Evolutionary conservation across 2,329 filamentous ascomycete species (phyloP), one percentile per base, ranked within the genome.

Genomic region (Xylaria sp.): DNA sequence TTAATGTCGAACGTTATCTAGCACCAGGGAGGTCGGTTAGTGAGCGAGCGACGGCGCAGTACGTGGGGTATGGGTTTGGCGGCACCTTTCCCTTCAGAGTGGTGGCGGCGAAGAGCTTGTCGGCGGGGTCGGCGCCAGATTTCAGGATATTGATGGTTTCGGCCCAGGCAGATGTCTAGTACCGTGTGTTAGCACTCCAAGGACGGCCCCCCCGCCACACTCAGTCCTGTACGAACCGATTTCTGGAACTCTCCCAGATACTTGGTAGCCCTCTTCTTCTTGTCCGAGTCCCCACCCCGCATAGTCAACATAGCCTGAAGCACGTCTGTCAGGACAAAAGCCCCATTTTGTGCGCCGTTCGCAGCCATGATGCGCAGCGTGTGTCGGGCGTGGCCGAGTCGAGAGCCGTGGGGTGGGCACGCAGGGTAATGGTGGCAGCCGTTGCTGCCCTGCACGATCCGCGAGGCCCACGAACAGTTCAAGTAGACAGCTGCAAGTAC

Each of bases 191-290:
- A 72, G 68, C 62, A 58, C 13, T 29, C 41, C 4, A 53, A 35
- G 21, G 5, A 58, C 33, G 29, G 2, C 11, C 23, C 15, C n/a
- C 10, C 7, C 2, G 27, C 21, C n/a, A 8, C 23, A 10, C 41
- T 69, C 61, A 59, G 60, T 51, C 62, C 11, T 54, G 31, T 54
- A 85, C 90, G 70, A 78, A 97, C 94, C 77, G 95, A 98, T 87
- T 99, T 99, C 85, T 99, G 95, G 79, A 98, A 99, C 71, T 87
- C 89, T 79, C 96, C 91, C 63, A 99, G 84, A 76, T 90, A 99
- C 75, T 94, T 88, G 75, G 97, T 93, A 62, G 92, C 93, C 77
- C 93, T 90, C 76, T 90, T 89, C 82, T 98, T 98, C 74, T 91
- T 87, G 68, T 90, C 85, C 73, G 90, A 86, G 74, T 94, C 88